A percentile compares a stretch with the other conserved stretches of the same genome.
Evolutionary conservation across 1,284 basidiomycete species (phyloP).

Genomic region (Tremellales sp.): DNA sequence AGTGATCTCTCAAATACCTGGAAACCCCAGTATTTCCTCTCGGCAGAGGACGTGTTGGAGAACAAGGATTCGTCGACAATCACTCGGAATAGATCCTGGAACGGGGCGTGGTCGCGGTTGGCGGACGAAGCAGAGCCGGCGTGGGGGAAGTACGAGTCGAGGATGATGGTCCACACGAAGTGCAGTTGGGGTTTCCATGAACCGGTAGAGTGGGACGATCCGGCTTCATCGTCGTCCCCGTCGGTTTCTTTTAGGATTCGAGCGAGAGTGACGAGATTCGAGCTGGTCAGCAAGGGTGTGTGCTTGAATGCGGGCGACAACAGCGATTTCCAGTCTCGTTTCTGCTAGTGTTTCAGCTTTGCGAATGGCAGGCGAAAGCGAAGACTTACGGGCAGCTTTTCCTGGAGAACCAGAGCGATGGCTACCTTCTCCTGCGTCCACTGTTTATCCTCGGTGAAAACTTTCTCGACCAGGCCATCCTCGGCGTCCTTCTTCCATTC

Average conservation of each 20-base stretch:
- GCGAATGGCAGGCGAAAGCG: background rate
- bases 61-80: constrained; percentile 92
- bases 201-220: constrained; percentile 50
- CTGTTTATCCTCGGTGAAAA: constrained; percentile 57
- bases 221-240: constrained; percentile 39
- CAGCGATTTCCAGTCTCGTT: constrained; percentile 65
- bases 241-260: constrained; percentile 63
- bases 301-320: constrained; percentile 75
- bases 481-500: constrained; percentile 70
- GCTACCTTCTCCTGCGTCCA: constrained; percentile 91
- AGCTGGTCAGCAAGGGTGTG: constrained; percentile 59
- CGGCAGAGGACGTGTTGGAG: constrained; percentile 72
- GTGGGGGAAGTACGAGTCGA: constrained; percentile 67
- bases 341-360: constrained; percentile 16
- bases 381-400: constrained; percentile 51
- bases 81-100: constrained; percentile 84
- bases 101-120: constrained; percentile 57
- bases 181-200: constrained; percentile 88
- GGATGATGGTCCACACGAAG: constrained; percentile 82
- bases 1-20: constrained; percentile 82
- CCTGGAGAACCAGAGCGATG: constrained; percentile 67
- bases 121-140: constrained; percentile 24
- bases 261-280: constrained; percentile 71
- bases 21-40: constrained; percentile 95
- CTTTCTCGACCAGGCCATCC: constrained; percentile 53